phyloP scores from a whole-genome alignment of 1,284 basidiomycete species.

The Naganishia albida region DNA sequence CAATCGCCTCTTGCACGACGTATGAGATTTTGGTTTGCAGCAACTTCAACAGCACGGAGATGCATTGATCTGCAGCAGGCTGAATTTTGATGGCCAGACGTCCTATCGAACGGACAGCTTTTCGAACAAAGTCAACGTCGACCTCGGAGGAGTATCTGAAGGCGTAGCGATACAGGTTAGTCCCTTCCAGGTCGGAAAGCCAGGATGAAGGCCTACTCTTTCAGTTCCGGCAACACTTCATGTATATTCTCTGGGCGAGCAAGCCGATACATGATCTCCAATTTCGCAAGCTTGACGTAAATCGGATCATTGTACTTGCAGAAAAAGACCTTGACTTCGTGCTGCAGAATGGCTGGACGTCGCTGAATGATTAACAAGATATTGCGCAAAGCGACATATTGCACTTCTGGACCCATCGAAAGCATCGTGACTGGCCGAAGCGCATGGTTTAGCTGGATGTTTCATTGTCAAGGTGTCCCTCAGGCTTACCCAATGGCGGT shows the following conservation, averaged over 20 bases:
- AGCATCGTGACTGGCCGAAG: conserved; percentile 58
- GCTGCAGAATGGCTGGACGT: conserved; percentile 80
- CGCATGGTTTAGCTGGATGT: conserved; percentile 23
- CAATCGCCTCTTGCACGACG: conserved; percentile 96
- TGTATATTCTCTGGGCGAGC: conserved; percentile 91
- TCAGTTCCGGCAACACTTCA: conserved; percentile 89
- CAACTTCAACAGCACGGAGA: conserved; percentile 86
- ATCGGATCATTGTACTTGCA: conserved; percentile 99
- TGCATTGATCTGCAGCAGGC: conserved; percentile 87
- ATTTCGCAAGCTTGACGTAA: conserved; percentile 97
- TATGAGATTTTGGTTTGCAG: conserved; percentile 93
- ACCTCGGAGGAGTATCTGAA: conserved; percentile 93
- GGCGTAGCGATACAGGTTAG: background rate
- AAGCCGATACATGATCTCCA: conserved; percentile 97
- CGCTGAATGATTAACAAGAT: conserved; percentile 96
- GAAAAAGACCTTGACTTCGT: conserved; percentile 98
- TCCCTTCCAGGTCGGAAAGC: too few relatives aligned
- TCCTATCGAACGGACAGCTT: conserved; percentile 91
- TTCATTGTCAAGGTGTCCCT: too few relatives aligned
- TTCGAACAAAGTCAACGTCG: conserved; percentile 96
- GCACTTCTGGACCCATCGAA: conserved; percentile 67
- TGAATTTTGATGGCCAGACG: conserved; percentile 96
- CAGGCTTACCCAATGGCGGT: conserved; percentile 76
- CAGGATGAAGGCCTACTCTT: conserved; percentile 66
- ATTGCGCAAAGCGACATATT: conserved; percentile 96